A percentile compares a stretch with the other conserved stretches of the same genome.
These are phyloP conservation scores for Phytopythium helicoides DNA, from an alignment of 352 stramenopile species.

Conservation along the genomic window DNA sequence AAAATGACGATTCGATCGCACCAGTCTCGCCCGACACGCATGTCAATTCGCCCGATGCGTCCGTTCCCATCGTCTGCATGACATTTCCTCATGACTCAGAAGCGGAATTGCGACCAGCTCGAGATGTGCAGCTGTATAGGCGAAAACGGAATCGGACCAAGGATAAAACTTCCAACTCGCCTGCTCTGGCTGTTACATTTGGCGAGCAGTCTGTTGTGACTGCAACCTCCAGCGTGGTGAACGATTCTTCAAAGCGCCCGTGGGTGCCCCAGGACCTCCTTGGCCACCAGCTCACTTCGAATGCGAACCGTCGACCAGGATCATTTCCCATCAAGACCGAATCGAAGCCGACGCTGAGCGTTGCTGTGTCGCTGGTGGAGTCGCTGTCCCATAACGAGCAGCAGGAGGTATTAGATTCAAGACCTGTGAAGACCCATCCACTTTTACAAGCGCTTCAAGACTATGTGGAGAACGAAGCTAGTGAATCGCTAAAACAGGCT, in stretches of 20 bases:
- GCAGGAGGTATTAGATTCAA: conserved; percentile 56
- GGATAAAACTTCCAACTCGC: conserved; percentile 11
- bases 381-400: conserved; percentile 72
- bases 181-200: conserved; percentile 30
- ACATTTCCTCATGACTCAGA: conserved; percentile 55
- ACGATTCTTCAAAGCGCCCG: neutral
- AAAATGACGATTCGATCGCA: conserved; percentile 62
- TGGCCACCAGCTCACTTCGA: neutral
- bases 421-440: conserved; percentile 63
- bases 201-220: conserved; percentile 6
- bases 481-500: conserved; percentile 17
- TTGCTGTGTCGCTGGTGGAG: conserved; percentile 67
- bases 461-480: conserved; percentile 57
- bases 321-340: conserved; percentile 17
- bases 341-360: conserved; percentile 43
- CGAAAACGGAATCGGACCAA: conserved; percentile 35
- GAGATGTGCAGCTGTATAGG: conserved; percentile 59
- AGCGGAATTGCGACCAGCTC: conserved; percentile 31
- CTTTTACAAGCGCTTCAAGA: conserved; percentile 60
- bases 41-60: conserved; percentile 57
- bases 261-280: neutral
- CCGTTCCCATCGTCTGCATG: conserved; percentile 44
- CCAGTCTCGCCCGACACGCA: conserved; percentile 67
- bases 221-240: neutral
- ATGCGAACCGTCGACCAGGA: neutral